Evolutionary conservation across 345 rosid genomes (phyloP).

Genomic region (Gossypioides kirkii): DNA sequence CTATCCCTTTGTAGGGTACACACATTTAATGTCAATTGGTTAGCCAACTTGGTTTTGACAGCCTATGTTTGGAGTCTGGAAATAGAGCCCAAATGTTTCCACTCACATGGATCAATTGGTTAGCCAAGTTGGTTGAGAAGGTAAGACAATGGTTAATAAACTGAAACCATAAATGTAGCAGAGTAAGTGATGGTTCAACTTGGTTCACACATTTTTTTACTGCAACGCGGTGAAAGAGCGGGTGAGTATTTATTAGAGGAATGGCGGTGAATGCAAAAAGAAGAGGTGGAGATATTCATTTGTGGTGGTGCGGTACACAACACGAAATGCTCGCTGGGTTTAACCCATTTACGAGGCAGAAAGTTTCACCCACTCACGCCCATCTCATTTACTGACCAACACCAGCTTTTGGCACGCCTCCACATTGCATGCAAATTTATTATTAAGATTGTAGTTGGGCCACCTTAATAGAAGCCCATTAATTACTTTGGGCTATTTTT

Average conservation of each 20-base stretch:
- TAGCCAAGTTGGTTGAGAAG: neutral
- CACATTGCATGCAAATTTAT: no score
- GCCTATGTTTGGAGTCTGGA: conserved; percentile 3
- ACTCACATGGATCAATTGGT: neutral
- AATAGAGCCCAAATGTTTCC: conserved; percentile 13
- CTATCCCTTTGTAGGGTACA: conserved; percentile 6
- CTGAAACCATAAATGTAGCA: neutral
- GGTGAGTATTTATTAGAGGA: neutral
- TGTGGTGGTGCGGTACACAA: neutral
- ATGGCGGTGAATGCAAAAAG: neutral
- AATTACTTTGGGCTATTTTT: no score
- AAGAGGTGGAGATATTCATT: neutral
- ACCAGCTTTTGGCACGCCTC: no score
- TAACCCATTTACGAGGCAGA: no score
- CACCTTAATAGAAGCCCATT: no score
- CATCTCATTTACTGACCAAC: no score
- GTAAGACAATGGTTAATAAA: neutral
- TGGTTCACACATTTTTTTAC: neutral
- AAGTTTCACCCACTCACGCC: no score
- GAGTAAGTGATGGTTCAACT: neutral
- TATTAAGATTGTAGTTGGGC: no score
- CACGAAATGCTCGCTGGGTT: no score
- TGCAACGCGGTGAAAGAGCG: neutral
- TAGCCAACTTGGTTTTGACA: conserved; percentile 11
- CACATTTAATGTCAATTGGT: conserved; percentile 3